Evolutionary conservation across 495 filamentous ascomycete genomes (phyloP).

Genomic region (Hypoxylon fuscum): DNA sequence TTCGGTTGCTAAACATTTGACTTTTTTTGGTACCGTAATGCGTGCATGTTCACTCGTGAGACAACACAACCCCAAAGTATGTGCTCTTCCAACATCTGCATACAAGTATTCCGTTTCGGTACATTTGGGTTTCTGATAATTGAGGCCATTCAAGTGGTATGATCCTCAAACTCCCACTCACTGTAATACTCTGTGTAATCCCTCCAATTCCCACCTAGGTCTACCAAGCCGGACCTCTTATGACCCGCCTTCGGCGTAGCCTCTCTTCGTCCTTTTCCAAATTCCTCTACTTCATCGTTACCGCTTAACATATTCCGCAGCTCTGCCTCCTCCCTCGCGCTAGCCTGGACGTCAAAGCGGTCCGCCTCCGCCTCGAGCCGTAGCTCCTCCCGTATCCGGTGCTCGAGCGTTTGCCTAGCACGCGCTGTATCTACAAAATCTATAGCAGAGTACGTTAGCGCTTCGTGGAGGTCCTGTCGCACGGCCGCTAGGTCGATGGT

Average conservation of each 20-base stretch:
- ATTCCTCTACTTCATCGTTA: not conserved
- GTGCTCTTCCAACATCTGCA: too few species aligned
- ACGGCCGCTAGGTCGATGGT: conserved; percentile 35
- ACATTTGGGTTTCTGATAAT: too few species aligned
- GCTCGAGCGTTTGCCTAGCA: conserved; percentile 27
- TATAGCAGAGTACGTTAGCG: conserved; percentile 42
- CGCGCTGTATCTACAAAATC: conserved; percentile 21
- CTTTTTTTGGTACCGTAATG: not conserved
- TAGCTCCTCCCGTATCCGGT: conserved; percentile 46
- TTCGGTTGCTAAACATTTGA: not conserved
- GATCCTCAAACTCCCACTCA: conserved; percentile 23
- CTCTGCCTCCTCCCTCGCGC: conserved; percentile 62
- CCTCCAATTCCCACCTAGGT: conserved; percentile 20
- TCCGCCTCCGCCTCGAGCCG: conserved; percentile 64
- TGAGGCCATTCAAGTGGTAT: not conserved
- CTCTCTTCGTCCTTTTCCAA: conserved; percentile 8
- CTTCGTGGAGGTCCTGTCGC: conserved; percentile 39
- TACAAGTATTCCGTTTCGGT: too few species aligned
- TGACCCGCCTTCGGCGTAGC: not conserved
- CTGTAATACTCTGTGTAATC: conserved; percentile 19
- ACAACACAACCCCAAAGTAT: too few species aligned
- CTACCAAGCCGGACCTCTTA: conserved; percentile 1
- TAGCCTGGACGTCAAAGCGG: conserved; percentile 58
- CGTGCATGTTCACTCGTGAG: conserved; percentile 1
- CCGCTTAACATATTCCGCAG: conserved; percentile 62